Conservation (phyloP, 225 moss, liverwort and hornwort genomes). For the Sphagnum tenellum region DNA sequence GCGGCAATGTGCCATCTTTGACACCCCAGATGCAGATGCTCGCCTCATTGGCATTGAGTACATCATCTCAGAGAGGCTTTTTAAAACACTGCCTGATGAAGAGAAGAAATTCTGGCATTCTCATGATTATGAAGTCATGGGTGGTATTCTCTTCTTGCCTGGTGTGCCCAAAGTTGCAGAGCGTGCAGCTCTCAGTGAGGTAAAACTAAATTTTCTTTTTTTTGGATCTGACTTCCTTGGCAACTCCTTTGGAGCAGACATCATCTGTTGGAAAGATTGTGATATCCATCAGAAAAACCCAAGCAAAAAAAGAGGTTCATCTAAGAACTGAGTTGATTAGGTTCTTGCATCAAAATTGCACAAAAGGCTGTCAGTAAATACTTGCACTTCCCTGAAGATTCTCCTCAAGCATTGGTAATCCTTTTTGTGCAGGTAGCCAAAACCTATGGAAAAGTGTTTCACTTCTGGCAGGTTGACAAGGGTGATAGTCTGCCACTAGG, state of each 20-base stretch:
- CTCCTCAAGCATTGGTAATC: background rate
- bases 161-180: constrained; percentile 44
- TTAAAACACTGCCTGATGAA: constrained; percentile 43
- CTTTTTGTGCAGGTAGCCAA: constrained; percentile 36
- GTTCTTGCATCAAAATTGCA: no score
- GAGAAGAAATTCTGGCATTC: constrained; percentile 77
- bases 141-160: constrained; percentile 34
- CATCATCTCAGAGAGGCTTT: constrained; percentile 47
- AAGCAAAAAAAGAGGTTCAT: no score
- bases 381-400: background rate
- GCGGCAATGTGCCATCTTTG: constrained; percentile 67
- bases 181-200: constrained; percentile 41
- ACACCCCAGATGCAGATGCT: constrained; percentile 39
- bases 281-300: no score
- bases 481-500: constrained; percentile 64
- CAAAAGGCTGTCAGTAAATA: background rate
- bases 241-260: no score
- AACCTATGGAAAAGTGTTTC: constrained; percentile 77
- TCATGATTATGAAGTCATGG: constrained; percentile 54
- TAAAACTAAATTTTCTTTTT: constrained; percentile 1
- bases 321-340: no score
- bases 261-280: no score
- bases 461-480: constrained; percentile 74
- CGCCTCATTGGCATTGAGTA: constrained; percentile 69
- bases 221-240: no score